Conservation (phyloP, 495 filamentous ascomycete genomes). For the Neurospora terricola region DNA sequence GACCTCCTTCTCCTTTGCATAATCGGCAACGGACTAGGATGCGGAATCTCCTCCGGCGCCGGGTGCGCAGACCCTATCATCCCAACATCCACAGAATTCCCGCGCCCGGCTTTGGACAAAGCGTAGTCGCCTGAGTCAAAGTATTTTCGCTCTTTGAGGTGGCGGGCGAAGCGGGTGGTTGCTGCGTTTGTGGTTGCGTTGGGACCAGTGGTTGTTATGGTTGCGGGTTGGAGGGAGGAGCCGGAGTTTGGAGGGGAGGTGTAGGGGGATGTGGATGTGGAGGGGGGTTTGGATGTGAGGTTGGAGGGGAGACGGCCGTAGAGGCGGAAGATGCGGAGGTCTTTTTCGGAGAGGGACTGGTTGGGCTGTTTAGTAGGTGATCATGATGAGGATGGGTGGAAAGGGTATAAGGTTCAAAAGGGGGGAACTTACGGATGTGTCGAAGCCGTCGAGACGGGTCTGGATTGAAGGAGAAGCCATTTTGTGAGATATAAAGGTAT, state of each 20-base stretch:
- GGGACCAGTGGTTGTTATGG: background rate
- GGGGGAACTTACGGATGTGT: background rate
- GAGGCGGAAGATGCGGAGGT: slow-evolving; percentile 54
- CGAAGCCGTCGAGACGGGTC: background rate
- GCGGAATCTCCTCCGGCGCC: slow-evolving; percentile 83
- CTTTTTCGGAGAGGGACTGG: background rate
- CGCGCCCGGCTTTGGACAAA: slow-evolving; percentile 89
- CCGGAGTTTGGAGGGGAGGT: background rate
- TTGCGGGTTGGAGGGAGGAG: background rate
- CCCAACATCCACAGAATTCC: slow-evolving; percentile 75
- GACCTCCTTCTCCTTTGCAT: background rate
- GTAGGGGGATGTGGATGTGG: background rate
- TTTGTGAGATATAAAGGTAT: background rate
- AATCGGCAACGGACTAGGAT: slow-evolving; percentile 26
- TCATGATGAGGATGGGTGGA: background rate
- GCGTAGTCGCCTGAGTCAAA: slow-evolving; percentile 96
- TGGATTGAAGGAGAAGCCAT: background rate
- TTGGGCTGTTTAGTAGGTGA: background rate
- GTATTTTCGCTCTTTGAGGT: slow-evolving; percentile 93
- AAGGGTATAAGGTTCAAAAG: background rate
- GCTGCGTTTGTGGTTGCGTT: slow-evolving; percentile 56
- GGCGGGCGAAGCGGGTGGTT: slow-evolving; percentile 61
- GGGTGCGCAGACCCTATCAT: slow-evolving; percentile 83
- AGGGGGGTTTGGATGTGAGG: background rate
- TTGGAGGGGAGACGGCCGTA: slow-evolving; percentile 78